These are phyloP conservation scores for Fraxinus baroniana DNA, from an alignment of 305 asterid species.

Conservation along the genomic window DNA sequence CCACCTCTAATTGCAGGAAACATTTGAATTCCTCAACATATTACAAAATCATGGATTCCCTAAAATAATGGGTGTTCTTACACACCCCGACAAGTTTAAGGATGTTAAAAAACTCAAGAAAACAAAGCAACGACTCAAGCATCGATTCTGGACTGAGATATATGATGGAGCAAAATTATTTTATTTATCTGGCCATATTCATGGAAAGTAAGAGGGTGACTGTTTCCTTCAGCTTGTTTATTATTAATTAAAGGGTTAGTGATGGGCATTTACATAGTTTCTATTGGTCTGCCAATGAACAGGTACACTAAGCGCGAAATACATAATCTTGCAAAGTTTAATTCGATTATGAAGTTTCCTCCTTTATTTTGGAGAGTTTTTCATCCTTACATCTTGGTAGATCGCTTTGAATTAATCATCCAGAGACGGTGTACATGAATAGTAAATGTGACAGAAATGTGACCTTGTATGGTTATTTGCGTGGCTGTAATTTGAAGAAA, in stretches of 20 bases:
- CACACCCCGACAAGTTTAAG: conserved; percentile 93
- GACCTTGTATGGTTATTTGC: conserved; percentile 83
- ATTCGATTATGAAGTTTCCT: conserved; percentile 94
- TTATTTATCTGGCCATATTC: conserved; percentile 94
- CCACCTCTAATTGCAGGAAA: conserved; percentile 61
- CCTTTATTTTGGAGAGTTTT: conserved; percentile 90
- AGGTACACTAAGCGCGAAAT: conserved; percentile 94
- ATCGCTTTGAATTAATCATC: conserved; percentile 90
- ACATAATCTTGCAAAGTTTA: conserved; percentile 95
- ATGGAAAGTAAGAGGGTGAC: conserved; percentile 71
- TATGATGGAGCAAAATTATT: conserved; percentile 94
- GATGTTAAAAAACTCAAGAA: conserved; percentile 91
- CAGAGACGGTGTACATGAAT: conserved; percentile 69
- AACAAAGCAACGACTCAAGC: conserved; percentile 95
- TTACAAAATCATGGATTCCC: conserved; percentile 98
- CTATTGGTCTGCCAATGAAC: conserved; percentile 29
- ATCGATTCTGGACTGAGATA: conserved; percentile 98
- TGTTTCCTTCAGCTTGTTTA: conserved; percentile 20
- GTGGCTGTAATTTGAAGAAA: conserved; percentile 92
- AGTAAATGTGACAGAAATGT: conserved; percentile 84
- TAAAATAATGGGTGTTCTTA: conserved; percentile 97
- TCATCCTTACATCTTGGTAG: conserved; percentile 91
- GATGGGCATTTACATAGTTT: conserved; percentile 16
- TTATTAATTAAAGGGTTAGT: conserved; percentile 12
- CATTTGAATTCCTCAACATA: conserved; percentile 94